A percentile compares a stretch with the other conserved stretches of the same genome.
Evolutionary conservation across 108 stramenopile genomes (phyloP).

Genomic region (Fistulifera solaris): DNA sequence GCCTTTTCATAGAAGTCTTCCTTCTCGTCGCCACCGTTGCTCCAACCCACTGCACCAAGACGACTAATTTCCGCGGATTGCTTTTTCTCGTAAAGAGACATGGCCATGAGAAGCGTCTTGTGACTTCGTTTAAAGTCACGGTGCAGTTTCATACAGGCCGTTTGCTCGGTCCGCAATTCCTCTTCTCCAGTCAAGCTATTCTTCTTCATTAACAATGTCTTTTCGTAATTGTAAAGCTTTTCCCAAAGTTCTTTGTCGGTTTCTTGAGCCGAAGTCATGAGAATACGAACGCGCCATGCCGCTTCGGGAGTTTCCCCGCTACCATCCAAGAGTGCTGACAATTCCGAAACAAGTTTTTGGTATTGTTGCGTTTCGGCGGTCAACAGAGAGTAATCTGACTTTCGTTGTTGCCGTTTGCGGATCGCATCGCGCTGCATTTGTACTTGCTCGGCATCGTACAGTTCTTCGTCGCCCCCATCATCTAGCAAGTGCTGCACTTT

Average conservation of each 20-base stretch:
- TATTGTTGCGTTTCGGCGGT: slow-evolving; percentile 1
- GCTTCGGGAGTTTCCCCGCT: slow-evolving; percentile 30
- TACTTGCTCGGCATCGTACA: slow-evolving; percentile 6
- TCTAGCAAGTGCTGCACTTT: too few relatives aligned
- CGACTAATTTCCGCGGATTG: slow-evolving; percentile 23
- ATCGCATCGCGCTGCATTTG: background rate
- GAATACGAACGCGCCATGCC: slow-evolving; percentile 25
- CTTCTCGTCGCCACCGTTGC: slow-evolving; percentile 1
- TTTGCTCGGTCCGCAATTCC: slow-evolving; percentile 2
- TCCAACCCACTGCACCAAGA: slow-evolving; percentile 9
- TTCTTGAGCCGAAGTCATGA: slow-evolving; percentile 26
- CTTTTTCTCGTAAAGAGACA: slow-evolving; percentile 3
- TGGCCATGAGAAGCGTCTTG: slow-evolving; percentile 9
- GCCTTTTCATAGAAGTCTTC: slow-evolving; percentile 46
- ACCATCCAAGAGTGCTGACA: slow-evolving; percentile 28
- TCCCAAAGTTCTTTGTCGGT: slow-evolving; percentile 20
- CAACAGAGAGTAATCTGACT: slow-evolving; percentile 2
- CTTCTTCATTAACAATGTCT: background rate
- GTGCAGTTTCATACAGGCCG: slow-evolving; percentile 15
- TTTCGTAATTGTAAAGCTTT: slow-evolving; percentile 5
- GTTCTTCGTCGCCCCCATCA: too few relatives aligned
- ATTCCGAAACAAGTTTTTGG: slow-evolving; percentile 11
- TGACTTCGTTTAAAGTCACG: slow-evolving; percentile 25
- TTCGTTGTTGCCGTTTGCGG: background rate
- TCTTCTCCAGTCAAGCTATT: slow-evolving; percentile 5